Evolutionary conservation across 805 yeast genomes (phyloP).

Genomic region (Candida awuae): DNA sequence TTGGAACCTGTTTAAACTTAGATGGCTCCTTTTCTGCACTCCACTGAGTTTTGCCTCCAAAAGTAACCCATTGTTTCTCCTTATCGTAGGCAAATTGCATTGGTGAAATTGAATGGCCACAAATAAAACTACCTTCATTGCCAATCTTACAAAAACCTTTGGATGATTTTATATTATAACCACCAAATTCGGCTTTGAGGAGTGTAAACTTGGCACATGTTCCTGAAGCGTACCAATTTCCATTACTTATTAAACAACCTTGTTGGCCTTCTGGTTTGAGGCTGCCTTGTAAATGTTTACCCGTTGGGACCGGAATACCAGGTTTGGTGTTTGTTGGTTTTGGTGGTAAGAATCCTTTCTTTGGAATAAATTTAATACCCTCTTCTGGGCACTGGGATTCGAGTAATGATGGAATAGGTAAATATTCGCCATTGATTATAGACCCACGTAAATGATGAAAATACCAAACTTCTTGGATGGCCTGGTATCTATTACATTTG

Average conservation of each 20-base stretch:
- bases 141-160: constrained; percentile 65
- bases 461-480: constrained; percentile 69
- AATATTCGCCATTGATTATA: constrained; percentile 54
- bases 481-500: constrained; percentile 47
- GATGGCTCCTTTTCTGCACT: constrained; percentile 41
- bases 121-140: constrained; percentile 22
- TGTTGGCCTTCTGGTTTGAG: constrained; percentile 41
- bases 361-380: constrained; percentile 71
- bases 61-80: constrained; percentile 39
- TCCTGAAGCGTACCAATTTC: constrained; percentile 76
- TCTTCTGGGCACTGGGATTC: constrained; percentile 56
- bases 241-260: constrained; percentile 81
- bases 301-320: constrained; percentile 24
- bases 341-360: constrained; percentile 30
- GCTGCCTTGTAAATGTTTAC: constrained; percentile 34
- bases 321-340: constrained; percentile 23
- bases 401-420: constrained; percentile 51
- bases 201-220: constrained; percentile 75
- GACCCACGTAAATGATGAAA: constrained; percentile 71
- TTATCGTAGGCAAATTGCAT: constrained; percentile 53
- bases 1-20: constrained; percentile 39
- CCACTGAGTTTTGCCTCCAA: constrained; percentile 60
- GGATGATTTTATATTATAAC: constrained; percentile 59
- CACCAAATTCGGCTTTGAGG: constrained; percentile 57
- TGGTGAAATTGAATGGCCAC: constrained; percentile 30